phyloP scores from a whole-genome alignment of 257 asterid genomes.

The Fraxinus anomala region DNA sequence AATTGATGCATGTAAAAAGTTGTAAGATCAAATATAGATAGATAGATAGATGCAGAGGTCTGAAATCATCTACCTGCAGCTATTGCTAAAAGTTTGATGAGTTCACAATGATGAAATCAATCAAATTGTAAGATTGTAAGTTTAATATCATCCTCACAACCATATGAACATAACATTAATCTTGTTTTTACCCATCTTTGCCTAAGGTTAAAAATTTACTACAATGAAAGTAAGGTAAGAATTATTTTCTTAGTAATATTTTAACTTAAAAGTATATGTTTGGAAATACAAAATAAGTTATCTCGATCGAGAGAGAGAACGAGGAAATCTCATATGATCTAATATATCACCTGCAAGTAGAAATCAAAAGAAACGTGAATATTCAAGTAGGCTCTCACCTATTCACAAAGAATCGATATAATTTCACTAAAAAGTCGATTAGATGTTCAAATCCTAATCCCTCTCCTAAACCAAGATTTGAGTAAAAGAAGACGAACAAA shows the following conservation, averaged over 20 bases:
- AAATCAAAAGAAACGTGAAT: too few relatives aligned
- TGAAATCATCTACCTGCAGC: neutral
- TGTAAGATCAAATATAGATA: neutral
- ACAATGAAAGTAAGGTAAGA: too few relatives aligned
- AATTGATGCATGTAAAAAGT: conserved; percentile 12
- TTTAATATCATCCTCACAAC: neutral
- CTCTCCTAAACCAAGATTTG: neutral
- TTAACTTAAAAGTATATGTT: too few relatives aligned
- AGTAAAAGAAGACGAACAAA: neutral
- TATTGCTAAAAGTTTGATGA: neutral
- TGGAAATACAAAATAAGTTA: too few relatives aligned
- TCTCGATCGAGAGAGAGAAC: too few relatives aligned
- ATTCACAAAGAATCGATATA: too few relatives aligned
- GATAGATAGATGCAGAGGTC: neutral
- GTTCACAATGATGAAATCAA: conserved; percentile 18
- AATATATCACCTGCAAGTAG: too few relatives aligned
- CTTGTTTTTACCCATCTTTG: neutral
- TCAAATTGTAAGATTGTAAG: conserved; percentile 2
- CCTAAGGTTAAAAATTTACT: neutral
- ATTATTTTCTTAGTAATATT: too few relatives aligned
- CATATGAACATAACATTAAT: neutral
- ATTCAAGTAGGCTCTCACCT: neutral
- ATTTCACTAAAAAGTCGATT: neutral
- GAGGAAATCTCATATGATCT: too few relatives aligned
- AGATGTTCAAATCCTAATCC: neutral